These are phyloP conservation scores for Ensete ventricosum DNA, from an alignment of 176 grass and related monocot genomes.

Conservation along the genomic window DNA sequence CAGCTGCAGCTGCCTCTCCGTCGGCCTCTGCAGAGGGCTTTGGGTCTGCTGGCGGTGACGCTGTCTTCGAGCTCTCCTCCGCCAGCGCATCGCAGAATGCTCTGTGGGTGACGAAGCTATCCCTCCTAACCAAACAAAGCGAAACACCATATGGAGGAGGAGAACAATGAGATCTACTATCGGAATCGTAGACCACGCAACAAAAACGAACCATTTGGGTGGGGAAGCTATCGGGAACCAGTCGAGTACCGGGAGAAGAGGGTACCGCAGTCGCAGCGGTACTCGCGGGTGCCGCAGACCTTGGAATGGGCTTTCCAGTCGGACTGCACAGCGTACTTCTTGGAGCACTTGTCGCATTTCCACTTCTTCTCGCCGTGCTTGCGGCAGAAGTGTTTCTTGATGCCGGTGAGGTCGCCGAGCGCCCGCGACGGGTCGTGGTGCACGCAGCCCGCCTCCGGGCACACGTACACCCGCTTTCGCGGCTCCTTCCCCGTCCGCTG, in stretches of 20 bases:
- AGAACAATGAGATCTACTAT: neutral
- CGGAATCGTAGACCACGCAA: slow-evolving; percentile 9
- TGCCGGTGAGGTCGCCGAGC: too few species aligned
- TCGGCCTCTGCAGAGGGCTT: slow-evolving; percentile 12
- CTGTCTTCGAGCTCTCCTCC: slow-evolving; percentile 74
- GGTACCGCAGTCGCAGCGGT: too few species aligned
- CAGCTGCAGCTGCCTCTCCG: neutral
- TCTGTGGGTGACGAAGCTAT: slow-evolving; percentile 96
- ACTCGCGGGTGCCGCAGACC: too few species aligned
- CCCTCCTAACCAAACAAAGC: slow-evolving; percentile 40
- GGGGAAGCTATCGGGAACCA: too few species aligned
- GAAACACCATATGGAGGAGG: neutral
- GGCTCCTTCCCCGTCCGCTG: too few species aligned
- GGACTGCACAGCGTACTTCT: too few species aligned
- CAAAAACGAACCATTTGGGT: neutral
- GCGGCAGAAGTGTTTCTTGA: too few species aligned
- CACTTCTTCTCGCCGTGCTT: too few species aligned
- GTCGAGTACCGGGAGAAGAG: neutral
- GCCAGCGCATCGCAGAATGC: slow-evolving; percentile 92
- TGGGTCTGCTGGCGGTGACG: neutral
- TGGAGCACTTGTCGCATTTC: too few species aligned
- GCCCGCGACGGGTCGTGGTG: neutral
- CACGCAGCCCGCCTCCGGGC: too few species aligned
- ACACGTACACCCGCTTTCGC: too few species aligned
- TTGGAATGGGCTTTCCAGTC: too few species aligned